A percentile compares a stretch with the other conserved stretches of the same genome.
Conservation (phyloP, 805 yeast species). For the Kluyveromyces siamensis region DNA sequence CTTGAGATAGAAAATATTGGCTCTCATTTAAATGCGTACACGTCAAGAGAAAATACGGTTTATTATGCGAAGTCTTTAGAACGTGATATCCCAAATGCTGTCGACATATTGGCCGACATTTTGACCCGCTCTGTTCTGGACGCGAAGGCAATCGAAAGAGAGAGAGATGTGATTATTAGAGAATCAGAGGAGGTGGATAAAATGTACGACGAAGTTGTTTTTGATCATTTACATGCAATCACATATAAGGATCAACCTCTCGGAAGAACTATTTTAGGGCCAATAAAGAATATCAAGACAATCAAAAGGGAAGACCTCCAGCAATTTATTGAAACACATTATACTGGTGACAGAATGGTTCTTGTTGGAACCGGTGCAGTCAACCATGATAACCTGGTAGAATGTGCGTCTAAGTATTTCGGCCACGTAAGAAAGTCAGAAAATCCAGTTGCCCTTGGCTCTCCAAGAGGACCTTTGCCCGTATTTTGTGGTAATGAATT, state of each 20-base stretch:
- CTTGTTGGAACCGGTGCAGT: conserved; percentile 96
- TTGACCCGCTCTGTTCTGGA: conserved; percentile 80
- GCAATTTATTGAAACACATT: conserved; percentile 73
- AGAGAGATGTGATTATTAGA: conserved; percentile 90
- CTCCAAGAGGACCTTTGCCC: conserved; percentile 57
- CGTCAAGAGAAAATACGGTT: conserved; percentile 95
- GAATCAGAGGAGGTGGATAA: conserved; percentile 97
- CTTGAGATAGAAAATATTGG: conserved; percentile 94
- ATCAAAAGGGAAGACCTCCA: conserved; percentile 70
- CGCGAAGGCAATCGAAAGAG: conserved; percentile 81
- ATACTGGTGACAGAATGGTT: conserved; percentile 96
- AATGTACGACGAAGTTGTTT: conserved; percentile 96
- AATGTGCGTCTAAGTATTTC: conserved; percentile 66
- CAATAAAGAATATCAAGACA: conserved; percentile 76
- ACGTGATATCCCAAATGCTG: conserved; percentile 73
- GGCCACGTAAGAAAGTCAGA: conserved; percentile 50
- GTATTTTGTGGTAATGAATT: conserved; percentile 79
- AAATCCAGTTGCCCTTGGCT: conserved; percentile 59
- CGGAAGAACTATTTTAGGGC: conserved; percentile 95
- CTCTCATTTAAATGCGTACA: conserved; percentile 96
- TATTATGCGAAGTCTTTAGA: conserved; percentile 85
- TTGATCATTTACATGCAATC: conserved; percentile 91
- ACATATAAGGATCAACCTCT: conserved; percentile 85
- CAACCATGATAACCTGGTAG: conserved; percentile 74
- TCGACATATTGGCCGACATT: conserved; percentile 83